Evolutionary conservation across 2,329 filamentous ascomycete species (phyloP), one percentile per base, ranked within the genome.

Genomic region (Cercospora berteroae): DNA sequence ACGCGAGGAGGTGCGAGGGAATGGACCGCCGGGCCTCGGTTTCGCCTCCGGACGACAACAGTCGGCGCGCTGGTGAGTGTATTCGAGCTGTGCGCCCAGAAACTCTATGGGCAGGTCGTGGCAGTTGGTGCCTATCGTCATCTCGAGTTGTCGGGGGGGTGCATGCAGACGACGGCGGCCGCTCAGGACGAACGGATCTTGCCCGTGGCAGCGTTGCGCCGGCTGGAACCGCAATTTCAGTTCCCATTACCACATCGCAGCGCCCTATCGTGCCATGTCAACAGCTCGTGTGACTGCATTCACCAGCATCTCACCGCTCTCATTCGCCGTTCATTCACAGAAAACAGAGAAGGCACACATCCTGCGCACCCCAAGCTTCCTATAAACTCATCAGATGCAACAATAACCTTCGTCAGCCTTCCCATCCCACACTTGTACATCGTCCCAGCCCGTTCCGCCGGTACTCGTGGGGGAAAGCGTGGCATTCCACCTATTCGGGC

Each of bases 181-280:
- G 33, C 60, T 48, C 31, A 50, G 29, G 44, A 52, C 48, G 42
- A 12, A 44, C 44, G 60, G 50, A 18, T 42, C 20, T 23, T 52
- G 25, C 52, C 44, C 31, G 27, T 36, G 20, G 39, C 59, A 44
- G 59, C 59, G 36, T 48, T 52, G 20, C 20, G 60, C 60, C 44
- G 60, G 39, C 16, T 29, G 27, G 42, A 33, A 63, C 27, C 60
- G 60, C 60, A 63, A 56, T 39, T 63, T 56, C 20, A 44, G 33
- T 67, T 69, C 48, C 57, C 50, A 64, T 67, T 69, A 67, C 64
- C 20, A 62, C 64, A 67, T 42, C 29, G 39, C 33, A 27, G 57
- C 61, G 61, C 67, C 60, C 56, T 65, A 66, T 64, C 67, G 55
- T 50, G 42, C 58, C 42, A 33, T 31, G 25, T 20, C 27, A 39